A percentile compares a stretch with the other conserved stretches of the same genome.
These are phyloP conservation scores for Heimioporus sp. DNA, from an alignment of 768 basidiomycete genomes.

Conservation along the genomic window DNA sequence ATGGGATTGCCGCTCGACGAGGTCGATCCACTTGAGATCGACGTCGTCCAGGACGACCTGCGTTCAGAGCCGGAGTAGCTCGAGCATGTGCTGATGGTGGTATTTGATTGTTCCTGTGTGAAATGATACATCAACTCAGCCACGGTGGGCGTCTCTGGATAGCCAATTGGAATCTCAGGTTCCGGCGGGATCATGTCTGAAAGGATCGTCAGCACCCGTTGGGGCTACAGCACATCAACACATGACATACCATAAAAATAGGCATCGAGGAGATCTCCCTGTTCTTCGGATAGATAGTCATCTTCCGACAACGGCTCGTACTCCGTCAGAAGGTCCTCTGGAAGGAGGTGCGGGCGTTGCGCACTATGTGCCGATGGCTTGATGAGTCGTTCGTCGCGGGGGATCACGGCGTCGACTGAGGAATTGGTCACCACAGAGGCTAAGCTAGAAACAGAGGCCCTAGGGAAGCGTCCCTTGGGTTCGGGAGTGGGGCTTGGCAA, in stretches of 20 bases:
- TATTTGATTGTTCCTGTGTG: slow-evolving; percentile 6
- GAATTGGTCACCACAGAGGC: slow-evolving; percentile 55
- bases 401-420: slow-evolving; percentile 59
- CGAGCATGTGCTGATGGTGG: slow-evolving; percentile 6
- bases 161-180: slow-evolving; percentile 7
- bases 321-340: slow-evolving; percentile 16
- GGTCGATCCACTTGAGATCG: slow-evolving; percentile 39
- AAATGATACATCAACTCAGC: slow-evolving; percentile 10
- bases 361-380: slow-evolving; percentile 8
- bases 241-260: slow-evolving; percentile 38
- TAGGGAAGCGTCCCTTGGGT: slow-evolving; percentile 11
- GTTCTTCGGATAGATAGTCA: slow-evolving; percentile 22
- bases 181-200: slow-evolving; percentile 24
- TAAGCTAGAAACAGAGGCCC: slow-evolving; percentile 51
- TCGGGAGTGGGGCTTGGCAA: slow-evolving; percentile 22
- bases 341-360: slow-evolving; percentile 13
- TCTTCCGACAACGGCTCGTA: slow-evolving; percentile 23
- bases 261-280: slow-evolving; percentile 40
- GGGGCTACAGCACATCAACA: background rate
- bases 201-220: slow-evolving; percentile 4
- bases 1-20: slow-evolving; percentile 22
- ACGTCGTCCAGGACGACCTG: slow-evolving; percentile 30
- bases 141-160: slow-evolving; percentile 20
- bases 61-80: slow-evolving; percentile 15
- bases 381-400: slow-evolving; percentile 29